A percentile compares a stretch with the other conserved stretches of the same genome.
These are phyloP conservation scores for Picochlorum sp. DNA, from an alignment of 139 green algal species.

Conservation along the genomic window DNA sequence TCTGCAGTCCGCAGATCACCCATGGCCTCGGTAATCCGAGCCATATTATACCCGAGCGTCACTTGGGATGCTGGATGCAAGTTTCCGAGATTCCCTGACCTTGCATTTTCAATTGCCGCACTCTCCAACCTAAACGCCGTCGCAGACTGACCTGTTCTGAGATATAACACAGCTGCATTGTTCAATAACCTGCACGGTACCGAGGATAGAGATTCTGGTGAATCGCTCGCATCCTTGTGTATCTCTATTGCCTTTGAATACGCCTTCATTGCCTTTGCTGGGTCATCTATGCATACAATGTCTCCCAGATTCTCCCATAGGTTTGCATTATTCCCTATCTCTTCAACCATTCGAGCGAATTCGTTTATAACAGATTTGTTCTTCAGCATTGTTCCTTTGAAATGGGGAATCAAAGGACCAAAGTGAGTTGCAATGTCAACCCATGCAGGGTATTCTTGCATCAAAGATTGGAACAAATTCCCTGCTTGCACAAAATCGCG, in stretches of 20 bases:
- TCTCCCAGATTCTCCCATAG: constrained; percentile 80
- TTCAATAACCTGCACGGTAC: constrained; percentile 65
- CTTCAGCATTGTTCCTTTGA: constrained; percentile 21
- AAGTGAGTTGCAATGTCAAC: constrained; percentile 55
- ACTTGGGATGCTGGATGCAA: constrained; percentile 23
- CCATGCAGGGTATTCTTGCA: constrained; percentile 49
- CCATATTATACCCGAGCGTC: constrained; percentile 75
- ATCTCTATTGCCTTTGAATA: constrained; percentile 51
- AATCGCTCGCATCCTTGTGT: constrained; percentile 19
- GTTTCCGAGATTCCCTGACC: constrained; percentile 6
- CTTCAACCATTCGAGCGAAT: constrained; percentile 30
- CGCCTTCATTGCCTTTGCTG: constrained; percentile 37
- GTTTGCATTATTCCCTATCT: constrained; percentile 25
- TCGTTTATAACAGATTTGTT: constrained; percentile 27
- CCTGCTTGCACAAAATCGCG: constrained; percentile 47
- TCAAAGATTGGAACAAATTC: constrained; percentile 54
- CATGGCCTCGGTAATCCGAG: constrained; percentile 57
- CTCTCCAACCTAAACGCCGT: constrained; percentile 35
- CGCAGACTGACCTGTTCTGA: constrained; percentile 37
- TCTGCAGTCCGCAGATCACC: constrained; percentile 44
- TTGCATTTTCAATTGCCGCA: constrained; percentile 25
- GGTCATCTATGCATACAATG: constrained; percentile 53
- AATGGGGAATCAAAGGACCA: constrained; percentile 23
- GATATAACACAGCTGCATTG: constrained; percentile 71
- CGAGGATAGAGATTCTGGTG: neutral